These are phyloP conservation scores for Leptographium wingfieldii DNA, from an alignment of 2,329 filamentous ascomycete genomes.

Conservation along the genomic window DNA sequence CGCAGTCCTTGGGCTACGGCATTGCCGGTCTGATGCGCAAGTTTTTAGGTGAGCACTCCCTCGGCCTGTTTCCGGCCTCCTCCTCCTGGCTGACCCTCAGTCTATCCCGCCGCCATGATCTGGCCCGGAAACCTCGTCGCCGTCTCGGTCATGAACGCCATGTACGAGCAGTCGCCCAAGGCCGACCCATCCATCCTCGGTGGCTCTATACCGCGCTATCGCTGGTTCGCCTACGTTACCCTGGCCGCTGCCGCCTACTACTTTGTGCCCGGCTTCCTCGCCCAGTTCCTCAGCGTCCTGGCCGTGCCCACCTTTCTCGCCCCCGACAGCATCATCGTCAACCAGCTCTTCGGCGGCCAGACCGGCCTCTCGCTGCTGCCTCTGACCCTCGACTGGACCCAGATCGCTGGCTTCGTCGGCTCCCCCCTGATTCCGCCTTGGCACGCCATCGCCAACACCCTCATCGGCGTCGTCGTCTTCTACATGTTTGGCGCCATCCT, in stretches of 20 bases:
- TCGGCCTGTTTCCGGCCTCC: background rate
- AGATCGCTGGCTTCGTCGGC: constrained; percentile 54
- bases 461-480: constrained; percentile 54
- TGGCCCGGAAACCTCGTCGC: constrained; percentile 58
- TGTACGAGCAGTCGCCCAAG: constrained; percentile 49
- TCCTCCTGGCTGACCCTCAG: constrained; percentile 17
- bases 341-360: constrained; percentile 36
- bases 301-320: constrained; percentile 34
- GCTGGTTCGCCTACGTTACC: constrained; percentile 31
- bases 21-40: constrained; percentile 55
- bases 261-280: constrained; percentile 39
- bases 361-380: constrained; percentile 29
- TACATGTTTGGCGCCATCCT: constrained; percentile 46
- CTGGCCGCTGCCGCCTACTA: constrained; percentile 35
- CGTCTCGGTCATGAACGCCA: constrained; percentile 56
- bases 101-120: constrained; percentile 59
- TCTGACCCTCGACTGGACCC: constrained; percentile 40
- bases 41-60: constrained; percentile 37
- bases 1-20: constrained; percentile 57
- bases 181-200: constrained; percentile 42
- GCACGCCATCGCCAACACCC: constrained; percentile 61
- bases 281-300: constrained; percentile 34
- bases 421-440: constrained; percentile 60
- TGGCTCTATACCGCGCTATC: constrained; percentile 48
- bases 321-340: constrained; percentile 32